Evolutionary conservation across 441 rosid genomes (phyloP), one percentile per base, ranked within the genome.

Genomic region (Brassica hybrid): DNA sequence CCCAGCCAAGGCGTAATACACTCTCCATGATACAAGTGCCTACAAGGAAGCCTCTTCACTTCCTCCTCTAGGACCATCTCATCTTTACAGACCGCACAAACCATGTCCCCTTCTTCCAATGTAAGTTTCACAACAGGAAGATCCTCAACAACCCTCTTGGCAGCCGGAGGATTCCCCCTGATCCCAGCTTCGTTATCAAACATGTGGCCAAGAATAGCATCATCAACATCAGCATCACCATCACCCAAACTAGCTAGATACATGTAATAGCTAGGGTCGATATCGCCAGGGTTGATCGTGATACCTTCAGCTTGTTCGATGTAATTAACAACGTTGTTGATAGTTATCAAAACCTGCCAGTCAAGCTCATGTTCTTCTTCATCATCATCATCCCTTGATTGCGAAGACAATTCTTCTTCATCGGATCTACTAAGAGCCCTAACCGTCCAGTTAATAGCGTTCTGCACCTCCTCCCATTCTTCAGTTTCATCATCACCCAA

Each of bases 331-430:
- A 74, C 84, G 32, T 77, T 81, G 76, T 81, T 77, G 5, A 81
- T 79, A 64, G 84, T 75, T 81, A 81, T 73, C 69, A 81, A 65
- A 69, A 81, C 81, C 72, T 81, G 76, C 84, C 84, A 81, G 45
- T 77, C 84, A 1, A 81, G 76, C 54, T 73, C 78, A 45, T 72
- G 45, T 52, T 52, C 58, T 16, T 52, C 58, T 43, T 38, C 48
- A 3, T 38, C 45, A 66, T 74, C 10, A 71, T 69, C 81, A 58
- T 68, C 9, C 17, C 68, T 61, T 0, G 79, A 76, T 4, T 69
- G 64, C 62, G 84, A 69, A 69, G 84, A 69, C 76, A 70, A 27
- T 12, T 80, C 77, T 30, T 64, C 69, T 19, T 19, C 81, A 17
- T 71, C 72, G 7, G 80, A 43, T 16, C 65, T 48, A 65, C 66